A percentile compares a stretch with the other conserved stretches of the same genome.
Conservation (phyloP, 257 asterid genomes). For the Ballota nigra region DNA sequence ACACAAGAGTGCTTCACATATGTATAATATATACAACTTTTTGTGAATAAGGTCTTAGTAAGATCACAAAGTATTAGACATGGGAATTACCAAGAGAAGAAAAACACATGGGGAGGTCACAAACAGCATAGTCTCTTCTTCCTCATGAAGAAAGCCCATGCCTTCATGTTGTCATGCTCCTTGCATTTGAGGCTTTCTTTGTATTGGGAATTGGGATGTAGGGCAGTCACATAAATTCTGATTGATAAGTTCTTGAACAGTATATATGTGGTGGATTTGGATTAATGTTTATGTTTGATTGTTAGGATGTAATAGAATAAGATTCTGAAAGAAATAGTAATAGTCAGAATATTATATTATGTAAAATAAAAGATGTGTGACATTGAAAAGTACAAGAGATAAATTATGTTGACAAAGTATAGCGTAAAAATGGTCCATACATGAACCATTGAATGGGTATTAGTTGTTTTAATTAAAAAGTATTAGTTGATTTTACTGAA, state of each 20-base stretch:
- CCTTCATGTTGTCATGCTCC: slow-evolving; percentile 41
- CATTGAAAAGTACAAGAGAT: no score
- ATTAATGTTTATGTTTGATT: neutral
- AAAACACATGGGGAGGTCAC: slow-evolving; percentile 47
- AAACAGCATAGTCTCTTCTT: slow-evolving; percentile 32
- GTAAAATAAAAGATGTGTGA: neutral
- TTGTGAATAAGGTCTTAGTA: slow-evolving; percentile 22
- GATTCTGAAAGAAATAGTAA: neutral
- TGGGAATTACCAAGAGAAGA: slow-evolving; percentile 43
- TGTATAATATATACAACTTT: neutral
- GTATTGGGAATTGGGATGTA: neutral
- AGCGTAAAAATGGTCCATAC: no score
- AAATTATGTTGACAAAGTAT: no score
- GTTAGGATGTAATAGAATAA: neutral
- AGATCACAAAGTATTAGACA: slow-evolving; percentile 17
- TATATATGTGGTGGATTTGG: neutral
- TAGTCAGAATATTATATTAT: no score
- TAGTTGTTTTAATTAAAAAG: no score
- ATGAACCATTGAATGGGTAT: no score
- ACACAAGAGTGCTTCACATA: no score
- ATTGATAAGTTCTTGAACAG: neutral
- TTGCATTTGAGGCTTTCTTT: neutral
- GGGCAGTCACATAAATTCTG: neutral
- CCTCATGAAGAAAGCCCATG: slow-evolving; percentile 41
- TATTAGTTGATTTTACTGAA: no score